Conservation (phyloP, 2,329 filamentous ascomycete species). For the Tolypocladium amazonense region DNA sequence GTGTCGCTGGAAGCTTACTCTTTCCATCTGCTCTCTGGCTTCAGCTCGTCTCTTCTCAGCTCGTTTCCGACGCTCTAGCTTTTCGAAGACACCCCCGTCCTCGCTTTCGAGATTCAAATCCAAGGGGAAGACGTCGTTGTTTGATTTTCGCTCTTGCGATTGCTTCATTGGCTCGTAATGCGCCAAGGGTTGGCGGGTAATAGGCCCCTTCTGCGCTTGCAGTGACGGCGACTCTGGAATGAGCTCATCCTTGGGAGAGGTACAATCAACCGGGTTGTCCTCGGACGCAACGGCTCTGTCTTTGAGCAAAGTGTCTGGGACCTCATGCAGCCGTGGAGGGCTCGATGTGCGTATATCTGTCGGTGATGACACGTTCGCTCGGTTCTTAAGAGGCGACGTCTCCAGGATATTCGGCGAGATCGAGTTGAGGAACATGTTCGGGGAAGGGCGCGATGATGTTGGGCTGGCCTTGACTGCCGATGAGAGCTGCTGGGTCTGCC, state of each 20-base stretch:
- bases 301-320: slow-evolving; percentile 16
- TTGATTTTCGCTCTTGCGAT: slow-evolving; percentile 30
- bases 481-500: slow-evolving; percentile 41
- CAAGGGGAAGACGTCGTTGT: slow-evolving; percentile 12
- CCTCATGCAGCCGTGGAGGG: slow-evolving; percentile 21
- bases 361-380: slow-evolving; percentile 36
- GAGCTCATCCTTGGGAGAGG: slow-evolving; percentile 16
- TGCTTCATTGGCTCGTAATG: slow-evolving; percentile 35
- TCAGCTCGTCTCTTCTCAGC: slow-evolving; percentile 27
- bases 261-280: slow-evolving; percentile 15
- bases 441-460: slow-evolving; percentile 48
- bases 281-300: slow-evolving; percentile 7
- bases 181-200: slow-evolving; percentile 21
- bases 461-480: slow-evolving; percentile 43
- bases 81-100: slow-evolving; percentile 21
- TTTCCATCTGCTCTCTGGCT: slow-evolving; percentile 28
- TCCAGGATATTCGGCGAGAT: slow-evolving; percentile 34
- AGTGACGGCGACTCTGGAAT: slow-evolving; percentile 26
- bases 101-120: slow-evolving; percentile 20
- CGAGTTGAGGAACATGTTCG: slow-evolving; percentile 31
- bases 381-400: slow-evolving; percentile 39
- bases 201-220: slow-evolving; percentile 10
- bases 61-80: slow-evolving; percentile 23
- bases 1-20: slow-evolving; percentile 24
- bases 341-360: slow-evolving; percentile 29